Evolutionary conservation across 176 grass and related monocot species (phyloP), one percentile per base, ranked within the genome.

Genomic region (Juncus inflexus): DNA sequence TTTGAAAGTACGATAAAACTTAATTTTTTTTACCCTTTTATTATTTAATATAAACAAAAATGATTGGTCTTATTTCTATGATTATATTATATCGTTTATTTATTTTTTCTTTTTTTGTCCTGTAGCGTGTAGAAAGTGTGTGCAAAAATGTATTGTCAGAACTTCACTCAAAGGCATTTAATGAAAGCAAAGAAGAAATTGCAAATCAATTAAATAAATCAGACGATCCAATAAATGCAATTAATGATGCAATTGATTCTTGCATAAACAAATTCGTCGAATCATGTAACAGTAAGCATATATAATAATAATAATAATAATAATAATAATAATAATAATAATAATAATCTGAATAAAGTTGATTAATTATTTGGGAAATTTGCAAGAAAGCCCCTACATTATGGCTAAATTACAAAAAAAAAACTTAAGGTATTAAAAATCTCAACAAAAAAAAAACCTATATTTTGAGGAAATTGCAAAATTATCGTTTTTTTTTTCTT

Each of bases 241-340:
- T 60, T 4, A 35, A 58, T 3, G 14, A 60, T 59, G 54, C 52
- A 42, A 55, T 71, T 14, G 58, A 71, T 28, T 14, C 15, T 60
- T 60, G 68, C 55, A 43, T 71, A 3, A 60, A 52, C 12, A 71
- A 71, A 60, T 71, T 71, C 58, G 52, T 71, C 9, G 68, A 71
- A 41, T 71, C 68, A 59, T 71, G 68, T 35, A 41, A 59, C 42
- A 52, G 68, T 71, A 68, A 68, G 6, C 13, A 19, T 8, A 12
- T 2, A 28, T 28, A 28, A 28, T 28, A 28, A 28, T 28, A 28
- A 28, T 28, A 28, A 28, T 28, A 28, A 28, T 28, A 28, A 28
- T 28, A 28, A 28, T 28, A 28, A 28, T 28, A 28, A 28, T 28
- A 28, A 28, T 28, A 28, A 28, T 28, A 28, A 28, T 28, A 28